Base-by-base conservation (phyloP, 257 asterid species). In the Gentiana straminea region DNA sequence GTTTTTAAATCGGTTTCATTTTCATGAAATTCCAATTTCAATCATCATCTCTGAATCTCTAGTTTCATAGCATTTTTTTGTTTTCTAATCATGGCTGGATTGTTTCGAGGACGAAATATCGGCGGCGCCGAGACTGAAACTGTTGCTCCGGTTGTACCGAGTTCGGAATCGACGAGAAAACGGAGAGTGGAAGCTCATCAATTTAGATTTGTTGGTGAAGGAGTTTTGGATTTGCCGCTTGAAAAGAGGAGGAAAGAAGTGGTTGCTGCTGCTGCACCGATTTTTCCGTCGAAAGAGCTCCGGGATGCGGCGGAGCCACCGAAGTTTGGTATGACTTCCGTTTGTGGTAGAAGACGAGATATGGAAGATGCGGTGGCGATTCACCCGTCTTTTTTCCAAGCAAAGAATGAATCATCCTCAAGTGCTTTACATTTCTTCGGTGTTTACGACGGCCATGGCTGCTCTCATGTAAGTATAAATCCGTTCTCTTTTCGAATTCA, bases 101-200 rank as follows among this genome's bases (percentile, higher is more conserved):
- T 80, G 81, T 78, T 83, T 64, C 9, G 7, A 41, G 46, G 46
- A 41, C 9, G 8, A 10, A 81, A 77, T 33, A 60, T 75, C 11
- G 82, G 83, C 3, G 84, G 86, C 2, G 24, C 24, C 24, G 95
- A 85, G 61, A 76, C 94, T 44, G 90, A 85, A 64, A 78, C 94
- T 49, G 63, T 79, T 0, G 47, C 78, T 1, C 76, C 94, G 4
- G 80, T 79, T 1, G 94, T 78, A 67, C 86, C 84, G 2, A 78
- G 76, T 46, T 76, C 90, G 3, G 77, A 71, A 47, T 72, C 90
- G 4, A 80, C 93, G 0, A 57, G 91, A 66, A 66, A 93, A 58
- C 67, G 94, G 34, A 72, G 88, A 1, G 24, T 24, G 24, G 24
- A 24, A 24, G 24, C 24, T 66, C 94, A 81, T 53, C 90, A 80